A percentile compares a stretch with the other conserved stretches of the same genome.
These are phyloP conservation scores for Cercospora citrullina DNA, from an alignment of 2,329 filamentous ascomycete genomes.

Conservation along the genomic window DNA sequence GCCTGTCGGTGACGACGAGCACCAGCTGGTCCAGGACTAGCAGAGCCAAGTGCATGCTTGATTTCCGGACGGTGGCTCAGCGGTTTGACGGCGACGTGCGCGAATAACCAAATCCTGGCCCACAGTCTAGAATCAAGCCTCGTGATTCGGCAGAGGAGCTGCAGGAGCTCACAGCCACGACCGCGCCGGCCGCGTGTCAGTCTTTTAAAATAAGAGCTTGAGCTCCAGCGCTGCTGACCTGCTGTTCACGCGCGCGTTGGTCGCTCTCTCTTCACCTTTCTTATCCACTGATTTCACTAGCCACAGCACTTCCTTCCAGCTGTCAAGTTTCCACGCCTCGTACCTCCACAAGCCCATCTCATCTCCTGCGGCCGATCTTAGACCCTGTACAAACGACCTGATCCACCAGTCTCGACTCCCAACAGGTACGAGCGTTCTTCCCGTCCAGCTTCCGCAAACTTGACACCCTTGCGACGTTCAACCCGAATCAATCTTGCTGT, in stretches of 20 bases:
- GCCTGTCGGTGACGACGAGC: background rate
- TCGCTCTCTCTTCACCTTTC: background rate
- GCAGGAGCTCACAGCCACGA: background rate
- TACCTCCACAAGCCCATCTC: background rate
- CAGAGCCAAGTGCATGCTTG: background rate
- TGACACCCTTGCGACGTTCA: background rate
- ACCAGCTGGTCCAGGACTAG: background rate
- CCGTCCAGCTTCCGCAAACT: background rate
- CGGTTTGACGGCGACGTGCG: background rate
- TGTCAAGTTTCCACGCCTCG: background rate
- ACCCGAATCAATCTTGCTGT: background rate
- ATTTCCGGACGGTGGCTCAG: background rate
- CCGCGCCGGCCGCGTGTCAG: background rate
- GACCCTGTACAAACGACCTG: background rate
- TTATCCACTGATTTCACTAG: background rate
- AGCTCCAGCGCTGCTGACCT: background rate
- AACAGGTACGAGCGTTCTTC: background rate
- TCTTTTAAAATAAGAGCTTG: background rate
- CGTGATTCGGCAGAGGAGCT: background rate
- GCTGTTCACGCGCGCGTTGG: background rate
- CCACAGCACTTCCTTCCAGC: conserved; percentile 4
- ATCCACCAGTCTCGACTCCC: background rate
- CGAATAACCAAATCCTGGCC: background rate
- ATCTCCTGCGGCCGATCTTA: background rate
- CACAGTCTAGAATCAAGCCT: background rate